phyloP scores from a whole-genome alignment of 2,329 filamentous ascomycete genomes.

The Fonsecaea pugnacius region DNA sequence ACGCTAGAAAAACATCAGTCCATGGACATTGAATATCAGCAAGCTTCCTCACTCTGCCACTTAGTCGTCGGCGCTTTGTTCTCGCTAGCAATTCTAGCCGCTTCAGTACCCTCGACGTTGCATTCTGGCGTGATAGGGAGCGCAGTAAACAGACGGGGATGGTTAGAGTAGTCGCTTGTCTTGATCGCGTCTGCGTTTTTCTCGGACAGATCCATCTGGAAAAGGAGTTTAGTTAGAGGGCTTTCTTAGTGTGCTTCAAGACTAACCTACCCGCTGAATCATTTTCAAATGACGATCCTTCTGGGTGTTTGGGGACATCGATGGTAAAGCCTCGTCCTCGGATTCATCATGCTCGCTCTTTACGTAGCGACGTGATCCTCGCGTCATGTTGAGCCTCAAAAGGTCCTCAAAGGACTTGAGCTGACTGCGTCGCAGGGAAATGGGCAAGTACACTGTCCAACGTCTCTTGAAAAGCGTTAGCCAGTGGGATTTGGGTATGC shows the following conservation, averaged over 20 bases:
- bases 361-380: neutral
- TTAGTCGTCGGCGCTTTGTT: neutral
- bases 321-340: neutral
- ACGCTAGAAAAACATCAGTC: constrained; percentile 21
- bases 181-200: neutral
- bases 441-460: neutral
- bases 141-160: neutral
- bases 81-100: neutral
- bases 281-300: neutral
- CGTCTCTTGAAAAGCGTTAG: constrained; percentile 45
- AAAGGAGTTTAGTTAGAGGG: neutral
- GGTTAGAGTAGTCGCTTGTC: neutral
- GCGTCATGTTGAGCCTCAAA: neutral
- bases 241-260: neutral
- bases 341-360: neutral
- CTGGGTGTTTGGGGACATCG: neutral
- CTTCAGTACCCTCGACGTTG: neutral
- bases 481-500: constrained; percentile 37
- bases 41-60: neutral
- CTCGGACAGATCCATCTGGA: neutral
- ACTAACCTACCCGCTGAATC: neutral
- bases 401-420: neutral
- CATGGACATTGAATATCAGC: neutral
- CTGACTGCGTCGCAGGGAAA: neutral
- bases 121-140: neutral